Percentiles rank a stretch among this genome's conserved stretches.
phyloP scores from a whole-genome alignment of 495 filamentous ascomycete genomes.

The Penicillium goetzii region DNA sequence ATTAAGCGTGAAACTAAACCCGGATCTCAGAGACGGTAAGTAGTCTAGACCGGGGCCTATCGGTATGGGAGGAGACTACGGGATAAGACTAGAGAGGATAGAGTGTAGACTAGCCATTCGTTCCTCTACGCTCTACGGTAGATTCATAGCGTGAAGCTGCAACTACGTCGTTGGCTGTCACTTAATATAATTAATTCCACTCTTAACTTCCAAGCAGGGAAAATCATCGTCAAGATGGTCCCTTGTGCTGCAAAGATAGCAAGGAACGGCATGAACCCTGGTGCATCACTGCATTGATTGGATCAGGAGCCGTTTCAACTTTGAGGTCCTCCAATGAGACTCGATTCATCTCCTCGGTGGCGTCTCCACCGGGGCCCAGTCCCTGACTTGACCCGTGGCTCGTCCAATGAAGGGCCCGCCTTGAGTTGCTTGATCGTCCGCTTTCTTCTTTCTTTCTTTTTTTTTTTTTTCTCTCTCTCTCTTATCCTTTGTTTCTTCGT shows the following conservation, averaged over 20 bases:
- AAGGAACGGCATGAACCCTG: background rate
- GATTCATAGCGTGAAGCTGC: background rate
- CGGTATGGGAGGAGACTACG: background rate
- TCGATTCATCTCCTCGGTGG: background rate
- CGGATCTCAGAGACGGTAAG: background rate
- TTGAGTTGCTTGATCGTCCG: constrained; percentile 12
- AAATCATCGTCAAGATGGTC: background rate
- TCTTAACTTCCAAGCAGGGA: background rate
- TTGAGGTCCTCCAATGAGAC: constrained; percentile 9
- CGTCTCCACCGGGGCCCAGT: background rate
- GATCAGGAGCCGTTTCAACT: background rate
- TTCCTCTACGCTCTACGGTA: too few relatives aligned
- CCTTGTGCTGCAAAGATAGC: constrained; percentile 4
- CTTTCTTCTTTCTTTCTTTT: constrained; percentile 12
- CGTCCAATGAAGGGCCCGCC: constrained; percentile 12
- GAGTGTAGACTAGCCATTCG: background rate
- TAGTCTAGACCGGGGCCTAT: background rate
- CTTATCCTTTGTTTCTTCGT: background rate
- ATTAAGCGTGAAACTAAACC: background rate
- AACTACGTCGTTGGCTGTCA: background rate
- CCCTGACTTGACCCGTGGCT: constrained; percentile 14
- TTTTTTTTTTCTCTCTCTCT: background rate
- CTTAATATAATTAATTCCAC: background rate
- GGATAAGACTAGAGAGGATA: background rate
- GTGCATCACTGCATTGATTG: background rate